These are phyloP conservation scores for Metarhizium album DNA, from an alignment of 2,329 filamentous ascomycete genomes.

Conservation along the genomic window DNA sequence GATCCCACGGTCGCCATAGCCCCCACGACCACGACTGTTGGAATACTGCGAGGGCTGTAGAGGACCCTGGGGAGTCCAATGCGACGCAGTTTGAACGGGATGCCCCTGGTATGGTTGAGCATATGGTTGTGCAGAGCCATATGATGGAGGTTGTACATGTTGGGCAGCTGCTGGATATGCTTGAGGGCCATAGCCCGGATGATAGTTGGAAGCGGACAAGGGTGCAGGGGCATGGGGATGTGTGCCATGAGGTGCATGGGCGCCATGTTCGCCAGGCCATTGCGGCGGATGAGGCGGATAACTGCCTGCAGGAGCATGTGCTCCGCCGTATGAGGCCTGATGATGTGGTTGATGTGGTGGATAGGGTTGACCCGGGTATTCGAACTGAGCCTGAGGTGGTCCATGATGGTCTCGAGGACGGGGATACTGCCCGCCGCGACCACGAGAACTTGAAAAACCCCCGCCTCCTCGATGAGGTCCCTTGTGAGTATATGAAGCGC, in stretches of 20 bases:
- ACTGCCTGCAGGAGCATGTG: constrained; percentile 25
- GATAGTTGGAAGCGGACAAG: constrained; percentile 43
- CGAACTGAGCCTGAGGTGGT: constrained; percentile 28
- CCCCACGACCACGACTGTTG: constrained; percentile 33
- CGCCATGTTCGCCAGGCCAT: constrained; percentile 28
- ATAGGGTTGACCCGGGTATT: constrained; percentile 31
- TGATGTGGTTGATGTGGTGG: constrained; percentile 19
- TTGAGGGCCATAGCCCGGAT: constrained; percentile 48
- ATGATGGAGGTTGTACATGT: constrained; percentile 33
- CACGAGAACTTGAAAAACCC: constrained; percentile 24
- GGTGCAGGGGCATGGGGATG: constrained; percentile 36
- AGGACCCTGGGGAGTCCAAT: constrained; percentile 18
- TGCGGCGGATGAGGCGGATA: constrained; percentile 31
- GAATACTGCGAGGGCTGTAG: constrained; percentile 24
- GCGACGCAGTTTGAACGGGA: constrained; percentile 12
- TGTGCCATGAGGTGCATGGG: constrained; percentile 26
- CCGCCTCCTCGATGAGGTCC: constrained; percentile 29
- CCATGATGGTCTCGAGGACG: constrained; percentile 30
- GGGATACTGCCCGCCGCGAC: constrained; percentile 29
- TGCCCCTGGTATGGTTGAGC: constrained; percentile 24
- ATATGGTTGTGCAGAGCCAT: constrained; percentile 29
- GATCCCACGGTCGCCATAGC: constrained; percentile 34
- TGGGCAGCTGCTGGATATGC: constrained; percentile 31
- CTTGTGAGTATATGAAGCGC: constrained; percentile 27
- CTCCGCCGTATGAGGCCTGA: constrained; percentile 17